Evolutionary conservation across 1,284 basidiomycete species (phyloP).

Genomic region (Ganoderma multipileum): DNA sequence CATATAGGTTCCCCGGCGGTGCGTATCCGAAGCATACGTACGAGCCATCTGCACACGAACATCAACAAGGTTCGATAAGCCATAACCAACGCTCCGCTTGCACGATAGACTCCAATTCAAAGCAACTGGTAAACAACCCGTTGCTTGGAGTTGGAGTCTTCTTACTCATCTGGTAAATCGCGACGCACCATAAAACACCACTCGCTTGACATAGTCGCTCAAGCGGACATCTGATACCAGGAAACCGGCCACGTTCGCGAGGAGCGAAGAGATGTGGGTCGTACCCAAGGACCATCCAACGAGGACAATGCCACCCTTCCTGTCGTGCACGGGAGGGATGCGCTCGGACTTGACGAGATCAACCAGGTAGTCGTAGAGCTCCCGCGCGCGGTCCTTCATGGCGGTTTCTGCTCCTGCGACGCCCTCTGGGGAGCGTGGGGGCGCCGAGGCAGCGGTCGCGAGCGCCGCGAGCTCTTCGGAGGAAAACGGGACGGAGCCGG

Average conservation of each 20-base stretch:
- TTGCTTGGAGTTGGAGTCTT: too few species aligned
- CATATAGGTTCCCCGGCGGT: constrained; percentile 4
- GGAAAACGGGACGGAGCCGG: constrained; percentile 15
- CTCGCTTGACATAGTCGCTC: constrained; percentile 14
- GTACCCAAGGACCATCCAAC: constrained; percentile 21
- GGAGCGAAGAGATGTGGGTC: background rate
- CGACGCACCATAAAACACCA: constrained; percentile 19
- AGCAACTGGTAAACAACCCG: too few species aligned
- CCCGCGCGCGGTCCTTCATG: constrained; percentile 24
- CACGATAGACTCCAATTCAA: too few species aligned
- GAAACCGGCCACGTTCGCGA: constrained; percentile 13
- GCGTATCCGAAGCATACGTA: constrained; percentile 12
- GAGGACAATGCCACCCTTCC: constrained; percentile 19
- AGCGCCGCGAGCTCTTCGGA: constrained; percentile 32
- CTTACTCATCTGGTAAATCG: background rate
- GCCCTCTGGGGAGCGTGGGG: background rate
- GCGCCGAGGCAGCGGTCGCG: background rate
- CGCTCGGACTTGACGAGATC: constrained; percentile 31
- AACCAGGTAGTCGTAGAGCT: constrained; percentile 35
- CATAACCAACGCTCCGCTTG: too few species aligned
- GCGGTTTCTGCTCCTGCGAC: constrained; percentile 14
- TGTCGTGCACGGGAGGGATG: constrained; percentile 21
- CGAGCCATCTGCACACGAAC: constrained; percentile 9
- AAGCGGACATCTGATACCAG: background rate
- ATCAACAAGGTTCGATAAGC: background rate